Evolutionary conservation across 1,139 yeast species (phyloP).

Genomic region (Hyphopichia fennica): DNA sequence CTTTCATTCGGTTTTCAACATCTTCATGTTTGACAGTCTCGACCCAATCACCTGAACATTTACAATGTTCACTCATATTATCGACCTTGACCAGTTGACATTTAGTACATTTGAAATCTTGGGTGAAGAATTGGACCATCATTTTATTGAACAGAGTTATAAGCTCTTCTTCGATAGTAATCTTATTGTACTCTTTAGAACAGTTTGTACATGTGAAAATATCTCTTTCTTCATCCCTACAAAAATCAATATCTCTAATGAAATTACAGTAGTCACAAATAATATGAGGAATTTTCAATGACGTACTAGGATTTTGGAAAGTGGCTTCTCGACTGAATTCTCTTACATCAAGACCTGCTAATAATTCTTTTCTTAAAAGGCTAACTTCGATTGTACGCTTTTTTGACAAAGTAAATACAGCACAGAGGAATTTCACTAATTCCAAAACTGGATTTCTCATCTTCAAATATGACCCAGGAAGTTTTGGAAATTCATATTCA

Average conservation of each 20-base stretch:
- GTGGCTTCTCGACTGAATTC: slow-evolving; percentile 80
- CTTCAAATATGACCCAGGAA: slow-evolving; percentile 69
- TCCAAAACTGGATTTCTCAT: slow-evolving; percentile 75
- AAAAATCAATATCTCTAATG: slow-evolving; percentile 77
- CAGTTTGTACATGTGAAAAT: slow-evolving; percentile 77
- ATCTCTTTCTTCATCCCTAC: slow-evolving; percentile 56
- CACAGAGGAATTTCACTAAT: slow-evolving; percentile 72
- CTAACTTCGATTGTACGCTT: slow-evolving; percentile 72
- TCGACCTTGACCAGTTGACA: slow-evolving; percentile 69
- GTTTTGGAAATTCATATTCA: slow-evolving; percentile 69
- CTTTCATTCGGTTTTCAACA: slow-evolving; percentile 44
- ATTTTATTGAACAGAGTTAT: slow-evolving; percentile 61
- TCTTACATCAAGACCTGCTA: slow-evolving; percentile 70
- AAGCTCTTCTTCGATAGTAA: slow-evolving; percentile 75
- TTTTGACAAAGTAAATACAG: slow-evolving; percentile 67
- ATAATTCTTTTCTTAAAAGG: slow-evolving; percentile 69
- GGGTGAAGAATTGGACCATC: slow-evolving; percentile 65
- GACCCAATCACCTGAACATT: slow-evolving; percentile 86
- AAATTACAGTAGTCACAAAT: slow-evolving; percentile 80
- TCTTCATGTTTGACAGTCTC: slow-evolving; percentile 53
- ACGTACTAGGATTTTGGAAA: slow-evolving; percentile 76
- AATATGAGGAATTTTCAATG: slow-evolving; percentile 64
- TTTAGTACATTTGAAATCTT: slow-evolving; percentile 78
- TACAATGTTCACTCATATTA: slow-evolving; percentile 73
- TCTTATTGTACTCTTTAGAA: slow-evolving; percentile 59